A percentile compares a stretch with the other conserved stretches of the same genome.
Conservation (phyloP, 352 stramenopile genomes). For the Pythium volutum region DNA sequence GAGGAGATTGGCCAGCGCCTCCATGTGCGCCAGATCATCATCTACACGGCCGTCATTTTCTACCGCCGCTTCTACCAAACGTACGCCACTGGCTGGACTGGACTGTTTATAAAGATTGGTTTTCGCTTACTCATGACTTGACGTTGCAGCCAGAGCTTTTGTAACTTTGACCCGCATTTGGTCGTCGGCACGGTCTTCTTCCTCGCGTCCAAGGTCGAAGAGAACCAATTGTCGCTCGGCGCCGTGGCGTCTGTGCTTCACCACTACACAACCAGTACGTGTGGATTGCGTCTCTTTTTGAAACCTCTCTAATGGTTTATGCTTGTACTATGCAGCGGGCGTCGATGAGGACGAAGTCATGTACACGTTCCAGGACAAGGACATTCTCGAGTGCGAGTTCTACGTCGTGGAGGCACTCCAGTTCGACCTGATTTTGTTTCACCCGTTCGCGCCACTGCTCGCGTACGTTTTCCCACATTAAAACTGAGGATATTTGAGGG, state of each 20-base stretch:
- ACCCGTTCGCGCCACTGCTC: slow-evolving; percentile 80
- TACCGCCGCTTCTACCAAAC: slow-evolving; percentile 89
- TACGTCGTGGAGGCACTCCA: slow-evolving; percentile 86
- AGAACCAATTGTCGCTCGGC: slow-evolving; percentile 78
- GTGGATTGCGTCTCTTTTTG: background rate
- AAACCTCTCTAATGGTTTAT: background rate
- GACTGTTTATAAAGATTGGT: background rate
- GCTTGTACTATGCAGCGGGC: slow-evolving; percentile 35
- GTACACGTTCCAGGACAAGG: slow-evolving; percentile 88
- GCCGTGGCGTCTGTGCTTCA: slow-evolving; percentile 80
- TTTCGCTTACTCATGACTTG: background rate
- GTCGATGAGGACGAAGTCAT: slow-evolving; percentile 86
- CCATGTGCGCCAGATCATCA: slow-evolving; percentile 87
- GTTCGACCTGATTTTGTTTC: slow-evolving; percentile 87
- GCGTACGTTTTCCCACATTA: slow-evolving; percentile 43
- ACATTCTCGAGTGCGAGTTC: slow-evolving; percentile 90
- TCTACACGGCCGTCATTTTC: slow-evolving; percentile 89
- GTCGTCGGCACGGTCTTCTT: slow-evolving; percentile 86
- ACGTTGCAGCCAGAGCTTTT: slow-evolving; percentile 79
- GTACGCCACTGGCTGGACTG: slow-evolving; percentile 32
- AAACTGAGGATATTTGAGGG: background rate
- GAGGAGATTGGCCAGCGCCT: slow-evolving; percentile 80
- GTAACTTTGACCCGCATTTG: slow-evolving; percentile 86
- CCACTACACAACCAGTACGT: slow-evolving; percentile 82
- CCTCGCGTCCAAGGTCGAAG: slow-evolving; percentile 84